These are phyloP conservation scores for Ceratobasidium sp. DNA, from an alignment of 1,284 basidiomycete species.

Conservation along the genomic window DNA sequence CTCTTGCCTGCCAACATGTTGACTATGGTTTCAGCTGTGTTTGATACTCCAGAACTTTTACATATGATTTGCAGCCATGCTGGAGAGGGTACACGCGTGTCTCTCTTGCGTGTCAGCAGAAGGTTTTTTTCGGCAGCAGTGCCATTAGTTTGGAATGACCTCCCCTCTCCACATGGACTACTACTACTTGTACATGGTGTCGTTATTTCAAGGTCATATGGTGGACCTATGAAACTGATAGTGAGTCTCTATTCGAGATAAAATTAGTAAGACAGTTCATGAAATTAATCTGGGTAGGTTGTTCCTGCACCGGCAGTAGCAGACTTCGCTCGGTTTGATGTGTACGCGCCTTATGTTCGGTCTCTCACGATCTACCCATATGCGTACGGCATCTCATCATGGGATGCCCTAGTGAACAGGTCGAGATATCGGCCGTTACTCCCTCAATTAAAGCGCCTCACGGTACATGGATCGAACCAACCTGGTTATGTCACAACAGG, in stretches of 20 bases:
- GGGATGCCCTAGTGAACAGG: not conserved
- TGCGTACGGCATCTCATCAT: not conserved
- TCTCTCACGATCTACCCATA: not conserved
- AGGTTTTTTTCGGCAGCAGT: not conserved
- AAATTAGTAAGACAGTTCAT: no score
- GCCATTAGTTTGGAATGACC: not conserved
- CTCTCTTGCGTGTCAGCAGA: not conserved
- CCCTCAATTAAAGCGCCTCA: not conserved
- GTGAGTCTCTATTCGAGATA: not conserved
- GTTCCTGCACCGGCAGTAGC: not conserved
- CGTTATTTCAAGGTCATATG: not conserved
- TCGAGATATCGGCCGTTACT: not conserved
- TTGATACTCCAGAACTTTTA: not conserved
- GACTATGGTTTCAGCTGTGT: no score
- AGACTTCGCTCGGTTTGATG: conserved; percentile 4
- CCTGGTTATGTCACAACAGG: not conserved
- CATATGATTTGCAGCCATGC: not conserved
- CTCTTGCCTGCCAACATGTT: no score
- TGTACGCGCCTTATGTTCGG: conserved; percentile 1
- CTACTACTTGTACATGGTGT: not conserved
- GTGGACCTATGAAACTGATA: not conserved
- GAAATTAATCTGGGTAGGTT: not conserved
- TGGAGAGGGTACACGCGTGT: not conserved
- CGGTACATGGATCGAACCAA: not conserved
- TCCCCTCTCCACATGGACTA: not conserved